Percentiles rank a stretch among this genome's conserved stretches.
phyloP scores from a whole-genome alignment of 176 grass and related monocot species.

The Juncus effusus region DNA sequence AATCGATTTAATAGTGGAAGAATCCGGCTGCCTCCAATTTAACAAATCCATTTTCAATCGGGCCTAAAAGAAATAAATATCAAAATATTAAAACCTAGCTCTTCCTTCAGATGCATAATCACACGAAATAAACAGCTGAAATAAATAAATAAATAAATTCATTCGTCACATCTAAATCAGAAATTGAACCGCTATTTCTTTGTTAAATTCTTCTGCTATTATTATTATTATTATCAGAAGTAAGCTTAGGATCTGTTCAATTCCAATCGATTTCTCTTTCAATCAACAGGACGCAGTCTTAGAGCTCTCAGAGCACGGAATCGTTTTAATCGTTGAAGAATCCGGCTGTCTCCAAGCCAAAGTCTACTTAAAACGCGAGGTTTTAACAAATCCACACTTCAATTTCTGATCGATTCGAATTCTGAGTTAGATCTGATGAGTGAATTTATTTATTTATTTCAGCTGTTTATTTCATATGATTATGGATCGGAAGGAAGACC shows the following conservation, averaged over 20 bases:
- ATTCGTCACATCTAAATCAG: too few species aligned
- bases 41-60: background rate
- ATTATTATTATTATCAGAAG: too few species aligned
- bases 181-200: background rate
- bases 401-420: background rate
- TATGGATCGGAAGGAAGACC: slow-evolving; percentile 51
- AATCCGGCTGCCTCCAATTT: slow-evolving; percentile 73
- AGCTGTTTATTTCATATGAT: slow-evolving; percentile 79
- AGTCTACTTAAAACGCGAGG: slow-evolving; percentile 95
- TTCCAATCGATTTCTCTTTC: too few species aligned
- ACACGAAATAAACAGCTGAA: slow-evolving; percentile 74
- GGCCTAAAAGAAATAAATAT: background rate
- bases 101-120: slow-evolving; percentile 53
- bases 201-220: too few species aligned
- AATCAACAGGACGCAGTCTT: slow-evolving; percentile 54
- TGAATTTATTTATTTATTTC: background rate
- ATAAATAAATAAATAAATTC: background rate
- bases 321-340: slow-evolving; percentile 83
- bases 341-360: slow-evolving; percentile 83
- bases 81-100: slow-evolving; percentile 29
- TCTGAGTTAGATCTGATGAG: too few species aligned
- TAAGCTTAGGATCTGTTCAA: too few species aligned
- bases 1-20: slow-evolving; percentile 46
- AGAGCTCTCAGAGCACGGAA: slow-evolving; percentile 72
- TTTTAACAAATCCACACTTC: slow-evolving; percentile 1